phyloP scores from a whole-genome alignment of 768 basidiomycete species.

The Lactifluus pinguis region DNA sequence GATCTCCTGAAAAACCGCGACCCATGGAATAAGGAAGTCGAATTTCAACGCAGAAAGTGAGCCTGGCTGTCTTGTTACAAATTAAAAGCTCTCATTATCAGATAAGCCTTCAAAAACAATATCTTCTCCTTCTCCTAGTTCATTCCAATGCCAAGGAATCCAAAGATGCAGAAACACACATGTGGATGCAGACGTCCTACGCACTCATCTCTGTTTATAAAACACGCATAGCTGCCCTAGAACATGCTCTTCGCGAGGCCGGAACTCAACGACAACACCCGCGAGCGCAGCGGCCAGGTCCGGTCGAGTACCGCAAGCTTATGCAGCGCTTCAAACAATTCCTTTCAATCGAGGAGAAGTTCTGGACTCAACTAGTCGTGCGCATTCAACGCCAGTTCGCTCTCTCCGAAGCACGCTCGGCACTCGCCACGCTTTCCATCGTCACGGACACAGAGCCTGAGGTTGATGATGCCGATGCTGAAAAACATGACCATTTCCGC shows the following conservation, averaged over 20 bases:
- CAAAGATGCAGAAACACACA: conserved; percentile 69
- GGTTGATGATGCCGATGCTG: conserved; percentile 26
- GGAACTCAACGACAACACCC: conserved; percentile 28
- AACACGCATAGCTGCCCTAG: conserved; percentile 57
- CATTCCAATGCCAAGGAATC: conserved; percentile 65
- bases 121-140: conserved; percentile 58
- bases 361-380: conserved; percentile 76
- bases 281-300: conserved; percentile 40
- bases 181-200: conserved; percentile 93
- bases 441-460: conserved; percentile 28
- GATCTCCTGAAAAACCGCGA: conserved; percentile 62
- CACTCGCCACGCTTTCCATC: conserved; percentile 52
- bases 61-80: conserved; percentile 24
- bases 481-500: conserved; percentile 46
- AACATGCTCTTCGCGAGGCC: conserved; percentile 28
- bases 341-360: conserved; percentile 82
- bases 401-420: conserved; percentile 53
- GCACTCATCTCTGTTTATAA: conserved; percentile 79
- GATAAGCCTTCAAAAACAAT: conserved; percentile 56
- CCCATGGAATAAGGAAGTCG: conserved; percentile 81
- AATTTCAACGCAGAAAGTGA: conserved; percentile 80
- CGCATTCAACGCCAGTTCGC: conserved; percentile 65
- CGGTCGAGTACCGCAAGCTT: conserved; percentile 79
- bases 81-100: conserved; percentile 15
- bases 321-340: conserved; percentile 85